A percentile compares a stretch with the other conserved stretches of the same genome.
phyloP scores from a whole-genome alignment of 768 basidiomycete species.

The Mycena belliarum region DNA sequence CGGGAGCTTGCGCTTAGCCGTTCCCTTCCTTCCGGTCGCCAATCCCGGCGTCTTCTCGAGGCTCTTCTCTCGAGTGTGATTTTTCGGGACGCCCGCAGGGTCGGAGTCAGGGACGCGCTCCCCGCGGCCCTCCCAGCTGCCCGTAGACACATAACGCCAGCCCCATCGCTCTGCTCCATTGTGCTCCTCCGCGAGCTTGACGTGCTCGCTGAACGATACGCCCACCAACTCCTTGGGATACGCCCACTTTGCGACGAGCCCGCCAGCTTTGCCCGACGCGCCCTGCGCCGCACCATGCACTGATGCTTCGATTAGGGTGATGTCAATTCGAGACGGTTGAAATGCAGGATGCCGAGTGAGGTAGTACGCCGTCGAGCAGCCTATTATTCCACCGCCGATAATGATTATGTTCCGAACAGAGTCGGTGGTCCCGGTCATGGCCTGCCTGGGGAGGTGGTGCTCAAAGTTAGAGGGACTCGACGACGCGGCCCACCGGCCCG shows the following conservation, averaged over 20 bases:
- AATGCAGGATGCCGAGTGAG: conserved; percentile 59
- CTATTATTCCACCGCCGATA: conserved; percentile 86
- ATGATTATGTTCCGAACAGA: conserved; percentile 56
- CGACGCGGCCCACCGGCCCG: too few relatives aligned
- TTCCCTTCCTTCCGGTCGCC: conserved; percentile 25
- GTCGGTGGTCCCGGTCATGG: not conserved
- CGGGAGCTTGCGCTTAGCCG: conserved; percentile 33
- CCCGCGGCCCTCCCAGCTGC: conserved; percentile 70
- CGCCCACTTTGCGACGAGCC: conserved; percentile 86
- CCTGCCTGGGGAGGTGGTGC: too few relatives aligned
- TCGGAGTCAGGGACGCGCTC: conserved; percentile 30
- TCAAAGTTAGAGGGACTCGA: too few relatives aligned
- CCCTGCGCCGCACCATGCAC: conserved; percentile 69
- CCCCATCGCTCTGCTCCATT: conserved; percentile 78
- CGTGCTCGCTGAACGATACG: conserved; percentile 76
- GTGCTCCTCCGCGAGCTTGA: conserved; percentile 67
- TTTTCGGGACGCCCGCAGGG: conserved; percentile 23
- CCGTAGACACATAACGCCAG: conserved; percentile 74
- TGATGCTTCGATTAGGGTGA: conserved; percentile 76
- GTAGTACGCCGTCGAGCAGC: conserved; percentile 83
- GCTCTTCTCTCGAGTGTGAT: conserved; percentile 42
- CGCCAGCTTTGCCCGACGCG: conserved; percentile 83
- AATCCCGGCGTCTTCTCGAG: conserved; percentile 59
- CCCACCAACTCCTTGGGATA: conserved; percentile 69
- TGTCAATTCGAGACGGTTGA: conserved; percentile 36